Evolutionary conservation across 2,329 filamentous ascomycete species (phyloP).

Genomic region (Fusarium sp.): DNA sequence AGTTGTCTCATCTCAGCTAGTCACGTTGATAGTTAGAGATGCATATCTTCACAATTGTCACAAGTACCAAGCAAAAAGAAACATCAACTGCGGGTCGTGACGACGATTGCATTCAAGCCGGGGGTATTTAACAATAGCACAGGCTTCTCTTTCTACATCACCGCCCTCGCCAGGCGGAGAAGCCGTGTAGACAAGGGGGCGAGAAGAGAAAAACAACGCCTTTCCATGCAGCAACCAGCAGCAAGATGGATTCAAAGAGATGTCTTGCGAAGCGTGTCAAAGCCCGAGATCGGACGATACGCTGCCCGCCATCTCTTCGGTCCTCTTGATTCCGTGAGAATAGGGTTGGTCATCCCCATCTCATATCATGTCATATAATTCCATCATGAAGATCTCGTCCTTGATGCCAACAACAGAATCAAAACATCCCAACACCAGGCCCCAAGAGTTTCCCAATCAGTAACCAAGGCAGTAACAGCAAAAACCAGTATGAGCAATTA

Average conservation of each 20-base stretch:
- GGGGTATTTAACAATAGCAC: constrained; percentile 24
- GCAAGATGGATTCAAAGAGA: constrained; percentile 5
- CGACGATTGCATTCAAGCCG: constrained; percentile 24
- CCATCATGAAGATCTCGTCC: constrained; percentile 31
- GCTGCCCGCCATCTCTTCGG: not conserved
- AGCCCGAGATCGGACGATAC: not conserved
- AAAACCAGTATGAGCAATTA: constrained; percentile 19
- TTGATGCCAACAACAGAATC: constrained; percentile 28
- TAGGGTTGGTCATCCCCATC: constrained; percentile 8
- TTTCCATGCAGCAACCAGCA: constrained; percentile 27
- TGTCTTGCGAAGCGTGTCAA: not conserved
- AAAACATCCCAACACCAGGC: constrained; percentile 40
- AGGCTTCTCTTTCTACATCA: constrained; percentile 24
- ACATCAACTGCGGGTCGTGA: constrained; percentile 3
- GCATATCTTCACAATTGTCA: not conserved
- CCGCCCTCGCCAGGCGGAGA: constrained; percentile 9
- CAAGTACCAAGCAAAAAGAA: not conserved
- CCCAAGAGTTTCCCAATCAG: constrained; percentile 28
- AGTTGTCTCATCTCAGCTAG: not conserved
- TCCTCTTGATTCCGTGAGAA: constrained; percentile 3
- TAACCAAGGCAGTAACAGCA: constrained; percentile 24
- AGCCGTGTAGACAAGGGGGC: not conserved
- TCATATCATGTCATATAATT: constrained; percentile 16
- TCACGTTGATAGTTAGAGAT: not conserved
- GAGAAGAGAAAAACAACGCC: constrained; percentile 13